Conservation (phyloP, 768 basidiomycete species). For the Lepiota brunneoincarnata region DNA sequence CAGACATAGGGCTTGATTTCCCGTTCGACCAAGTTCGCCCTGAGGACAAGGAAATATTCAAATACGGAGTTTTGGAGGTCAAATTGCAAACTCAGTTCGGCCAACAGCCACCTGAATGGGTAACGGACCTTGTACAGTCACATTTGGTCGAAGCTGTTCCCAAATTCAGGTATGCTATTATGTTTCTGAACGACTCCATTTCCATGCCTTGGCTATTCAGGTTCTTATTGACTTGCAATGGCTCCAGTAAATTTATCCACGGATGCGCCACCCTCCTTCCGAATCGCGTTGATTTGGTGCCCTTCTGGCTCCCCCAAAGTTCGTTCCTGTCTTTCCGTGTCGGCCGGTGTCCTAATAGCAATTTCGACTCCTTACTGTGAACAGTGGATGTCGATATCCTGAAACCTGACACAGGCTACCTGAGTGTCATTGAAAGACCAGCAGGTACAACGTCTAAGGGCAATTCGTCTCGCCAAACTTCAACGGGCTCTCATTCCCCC, state of each 20-base stretch:
- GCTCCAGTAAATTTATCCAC: conserved; percentile 85
- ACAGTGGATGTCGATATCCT: conserved; percentile 94
- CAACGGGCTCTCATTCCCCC: conserved; percentile 17
- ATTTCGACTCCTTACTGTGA: not conserved
- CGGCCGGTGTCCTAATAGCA: not conserved
- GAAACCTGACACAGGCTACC: conserved; percentile 82
- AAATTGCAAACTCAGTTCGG: conserved; percentile 96
- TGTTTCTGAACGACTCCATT: not conserved
- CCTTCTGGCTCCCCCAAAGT: conserved; percentile 99
- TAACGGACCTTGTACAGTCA: conserved; percentile 91
- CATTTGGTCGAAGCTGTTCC: conserved; percentile 97
- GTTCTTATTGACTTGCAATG: conserved; percentile 3
- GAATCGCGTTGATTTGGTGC: conserved; percentile 90
- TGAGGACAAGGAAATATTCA: conserved; percentile 92
- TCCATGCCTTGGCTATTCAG: not conserved
- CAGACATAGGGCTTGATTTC: conserved; percentile 88
- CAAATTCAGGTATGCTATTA: conserved; percentile 73
- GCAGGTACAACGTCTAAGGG: conserved; percentile 39
- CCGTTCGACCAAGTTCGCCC: conserved; percentile 76
- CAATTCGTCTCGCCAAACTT: conserved; percentile 36
- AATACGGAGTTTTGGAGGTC: conserved; percentile 95
- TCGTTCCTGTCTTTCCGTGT: conserved; percentile 18
- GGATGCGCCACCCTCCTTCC: conserved; percentile 93
- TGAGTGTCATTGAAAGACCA: conserved; percentile 76
- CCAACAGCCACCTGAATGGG: conserved; percentile 95